Conservation (phyloP, 2,329 filamentous ascomycete species). For the Ceratocystis eucalypticola region DNA sequence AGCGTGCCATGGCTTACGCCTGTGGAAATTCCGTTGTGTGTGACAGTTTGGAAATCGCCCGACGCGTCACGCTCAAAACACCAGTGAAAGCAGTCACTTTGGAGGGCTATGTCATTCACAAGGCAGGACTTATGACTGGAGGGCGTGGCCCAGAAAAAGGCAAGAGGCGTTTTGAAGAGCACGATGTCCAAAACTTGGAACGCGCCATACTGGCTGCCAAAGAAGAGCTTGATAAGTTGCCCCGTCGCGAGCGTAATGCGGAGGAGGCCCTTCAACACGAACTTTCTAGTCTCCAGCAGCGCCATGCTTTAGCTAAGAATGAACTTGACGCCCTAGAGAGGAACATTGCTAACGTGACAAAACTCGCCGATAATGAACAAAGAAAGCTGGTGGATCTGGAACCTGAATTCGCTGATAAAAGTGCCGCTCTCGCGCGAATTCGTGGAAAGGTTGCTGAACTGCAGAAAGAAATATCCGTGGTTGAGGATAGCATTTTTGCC, state of each 20-base stretch:
- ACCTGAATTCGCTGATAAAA: conserved; percentile 64
- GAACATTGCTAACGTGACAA: conserved; percentile 73
- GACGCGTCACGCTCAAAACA: conserved; percentile 69
- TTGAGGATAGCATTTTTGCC: conserved; percentile 79
- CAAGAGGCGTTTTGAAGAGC: conserved; percentile 76
- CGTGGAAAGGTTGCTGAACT: conserved; percentile 39
- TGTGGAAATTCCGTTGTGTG: conserved; percentile 93
- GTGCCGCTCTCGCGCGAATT: conserved; percentile 49
- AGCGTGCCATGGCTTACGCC: conserved; percentile 86
- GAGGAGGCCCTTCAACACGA: conserved; percentile 75
- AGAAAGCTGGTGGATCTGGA: conserved; percentile 60
- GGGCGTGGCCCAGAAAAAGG: conserved; percentile 68
- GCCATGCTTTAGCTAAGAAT: conserved; percentile 54
- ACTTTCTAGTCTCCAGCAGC: conserved; percentile 64
- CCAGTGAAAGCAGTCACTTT: conserved; percentile 89
- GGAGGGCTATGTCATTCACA: conserved; percentile 93
- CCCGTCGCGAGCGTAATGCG: conserved; percentile 61
- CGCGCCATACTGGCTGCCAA: conserved; percentile 61
- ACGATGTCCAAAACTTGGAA: conserved; percentile 74
- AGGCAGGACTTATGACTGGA: conserved; percentile 92
- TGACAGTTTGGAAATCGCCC: conserved; percentile 73
- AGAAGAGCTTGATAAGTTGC: conserved; percentile 65
- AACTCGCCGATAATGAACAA: conserved; percentile 61
- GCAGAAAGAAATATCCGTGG: conserved; percentile 52
- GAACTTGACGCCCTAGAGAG: conserved; percentile 68